These are phyloP conservation scores for Wallacemonas sp. DNA, from an alignment of 208 protist species.

Conservation along the genomic window DNA sequence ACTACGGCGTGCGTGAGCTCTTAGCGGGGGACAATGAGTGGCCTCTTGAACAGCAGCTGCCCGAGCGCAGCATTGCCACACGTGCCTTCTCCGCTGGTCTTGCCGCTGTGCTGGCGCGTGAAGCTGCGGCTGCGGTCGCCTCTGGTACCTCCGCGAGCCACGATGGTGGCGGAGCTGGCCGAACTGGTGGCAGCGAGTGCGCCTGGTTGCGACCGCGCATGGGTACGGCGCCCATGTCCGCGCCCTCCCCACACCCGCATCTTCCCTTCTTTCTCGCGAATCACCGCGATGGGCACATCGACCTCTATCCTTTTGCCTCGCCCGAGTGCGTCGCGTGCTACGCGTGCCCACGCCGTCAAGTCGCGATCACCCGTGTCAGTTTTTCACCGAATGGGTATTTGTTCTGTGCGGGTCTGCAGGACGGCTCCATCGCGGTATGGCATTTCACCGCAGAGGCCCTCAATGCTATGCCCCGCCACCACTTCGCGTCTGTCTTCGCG, in stretches of 20 bases:
- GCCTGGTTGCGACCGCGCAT: conserved; percentile 36
- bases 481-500: conserved; percentile 39
- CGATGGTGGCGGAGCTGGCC: not conserved
- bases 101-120: conserved; percentile 3
- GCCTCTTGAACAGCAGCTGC: conserved; percentile 40
- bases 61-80: conserved; percentile 69
- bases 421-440: conserved; percentile 74
- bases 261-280: conserved; percentile 76
- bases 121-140: conserved; percentile 14
- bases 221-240: conserved; percentile 24
- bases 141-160: not conserved
- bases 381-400: conserved; percentile 73
- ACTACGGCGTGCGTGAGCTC: conserved; percentile 76
- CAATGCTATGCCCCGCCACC: conserved; percentile 38
- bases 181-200: too few relatives aligned
- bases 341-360: conserved; percentile 27
- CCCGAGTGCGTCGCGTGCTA: conserved; percentile 69
- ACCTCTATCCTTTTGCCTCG: conserved; percentile 80
- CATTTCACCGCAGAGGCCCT: conserved; percentile 46
- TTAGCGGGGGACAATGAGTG: conserved; percentile 77
- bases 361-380: conserved; percentile 41
- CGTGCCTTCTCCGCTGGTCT: conserved; percentile 47
- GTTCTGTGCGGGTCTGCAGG: conserved; percentile 65
- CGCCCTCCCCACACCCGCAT: conserved; percentile 68
- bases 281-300: conserved; percentile 64